Evolutionary conservation across 2,329 filamentous ascomycete genomes (phyloP).

Genomic region (Elsinoe perseae): DNA sequence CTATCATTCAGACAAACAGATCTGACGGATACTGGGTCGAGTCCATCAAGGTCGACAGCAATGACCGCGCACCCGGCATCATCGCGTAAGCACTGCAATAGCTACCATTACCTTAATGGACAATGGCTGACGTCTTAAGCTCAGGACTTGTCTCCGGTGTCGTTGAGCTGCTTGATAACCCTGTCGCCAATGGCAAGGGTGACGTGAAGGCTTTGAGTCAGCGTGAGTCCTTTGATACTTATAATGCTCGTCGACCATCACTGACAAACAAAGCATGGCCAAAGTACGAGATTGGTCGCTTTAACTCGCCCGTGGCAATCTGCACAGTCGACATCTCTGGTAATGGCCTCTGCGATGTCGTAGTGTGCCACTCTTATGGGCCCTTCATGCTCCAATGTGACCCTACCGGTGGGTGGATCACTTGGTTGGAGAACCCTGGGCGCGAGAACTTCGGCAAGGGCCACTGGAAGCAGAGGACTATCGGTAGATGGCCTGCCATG

Average conservation of each 20-base stretch:
- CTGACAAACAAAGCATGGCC: background rate
- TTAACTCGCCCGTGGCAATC: conserved; percentile 3
- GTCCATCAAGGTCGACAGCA: conserved; percentile 10
- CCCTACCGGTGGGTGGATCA: conserved; percentile 4
- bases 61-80: conserved; percentile 1
- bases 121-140: background rate
- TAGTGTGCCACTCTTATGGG: conserved; percentile 11
- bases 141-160: conserved; percentile 9
- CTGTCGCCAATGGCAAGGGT: background rate
- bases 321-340: conserved; percentile 11
- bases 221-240: background rate
- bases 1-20: conserved; percentile 10
- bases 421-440: conserved; percentile 9
- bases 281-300: conserved; percentile 11
- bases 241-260: background rate
- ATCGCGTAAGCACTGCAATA: background rate
- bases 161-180: conserved; percentile 4
- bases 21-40: conserved; percentile 11
- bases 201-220: conserved; percentile 9
- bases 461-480: conserved; percentile 11
- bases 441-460: conserved; percentile 11
- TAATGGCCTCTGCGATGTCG: conserved; percentile 6
- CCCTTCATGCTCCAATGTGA: conserved; percentile 11
- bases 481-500: conserved; percentile 8
- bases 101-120: background rate